Evolutionary conservation across 768 basidiomycete species (phyloP), one percentile per base, ranked within the genome.

Genomic region (Podaxis rugospora): DNA sequence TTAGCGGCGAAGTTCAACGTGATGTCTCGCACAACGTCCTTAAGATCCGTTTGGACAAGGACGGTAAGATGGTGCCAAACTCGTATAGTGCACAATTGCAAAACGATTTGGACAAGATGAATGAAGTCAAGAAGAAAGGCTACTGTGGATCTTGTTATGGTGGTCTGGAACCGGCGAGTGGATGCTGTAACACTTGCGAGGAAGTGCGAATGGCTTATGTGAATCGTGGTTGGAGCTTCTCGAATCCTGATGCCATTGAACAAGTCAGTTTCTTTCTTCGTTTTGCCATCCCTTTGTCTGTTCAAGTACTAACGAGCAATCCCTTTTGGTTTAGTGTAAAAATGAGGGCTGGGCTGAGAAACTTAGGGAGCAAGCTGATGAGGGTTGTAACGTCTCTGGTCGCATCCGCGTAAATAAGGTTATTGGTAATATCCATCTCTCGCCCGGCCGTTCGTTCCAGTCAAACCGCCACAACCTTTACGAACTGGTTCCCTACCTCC

Each of bases 81-180:
- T 76, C 82, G 13, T 71, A 77, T 59, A 80, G 71, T 62, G 77
- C 80, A 51, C 92, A 93, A 44, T 80, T 98, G 23, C 82, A 86
- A 63, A 97, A 93, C 63, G 96, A 99, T 57, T 74, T 95, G 2
- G 95, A 98, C 73, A 88, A 85, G 72, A 74, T 92, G 66, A 86
- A 84, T 64, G 78, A 85, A 61, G 75, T 79, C 70, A 80, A 85
- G 70, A 73, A 81, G 52, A 73, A 75, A 0, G 80, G 79, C 61
- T 95, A 93, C 71, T 98, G 96, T 75, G 97, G 97, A 3, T 96
- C 94, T 4, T 99, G 97, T 75, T 99, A 92, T 66, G 97, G 97
- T 60, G 97, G 93, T 59, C 65, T 83, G 25, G 84, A 82, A 55
- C 89, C 93, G 2, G 79, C 78, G 49, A 74, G 73, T 69, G 95